These are phyloP conservation scores for Cryomyces minteri DNA, from an alignment of 495 filamentous ascomycete genomes.

Conservation along the genomic window DNA sequence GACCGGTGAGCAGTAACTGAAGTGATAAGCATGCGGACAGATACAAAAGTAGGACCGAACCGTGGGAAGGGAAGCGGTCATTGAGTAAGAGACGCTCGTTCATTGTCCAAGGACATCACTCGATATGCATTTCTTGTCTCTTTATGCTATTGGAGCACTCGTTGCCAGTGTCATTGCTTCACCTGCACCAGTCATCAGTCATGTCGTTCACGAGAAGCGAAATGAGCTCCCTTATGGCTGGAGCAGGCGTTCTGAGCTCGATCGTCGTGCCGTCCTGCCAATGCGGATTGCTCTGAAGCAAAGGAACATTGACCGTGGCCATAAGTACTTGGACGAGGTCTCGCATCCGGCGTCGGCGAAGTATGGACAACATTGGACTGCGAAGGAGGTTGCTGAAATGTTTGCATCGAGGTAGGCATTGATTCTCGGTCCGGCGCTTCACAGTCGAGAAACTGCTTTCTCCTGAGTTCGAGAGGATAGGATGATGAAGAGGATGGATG, in stretches of 20 bases:
- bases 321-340: slow-evolving; percentile 3
- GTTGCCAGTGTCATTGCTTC: no score
- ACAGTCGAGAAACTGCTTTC: not conserved
- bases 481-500: no score
- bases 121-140: no score
- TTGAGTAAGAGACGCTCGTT: no score
- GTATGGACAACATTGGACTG: slow-evolving; percentile 12
- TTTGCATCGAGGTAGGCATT: slow-evolving; percentile 3
- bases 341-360: slow-evolving; percentile 9
- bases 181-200: not conserved
- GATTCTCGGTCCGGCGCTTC: not conserved
- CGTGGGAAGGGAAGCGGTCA: no score
- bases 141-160: no score
- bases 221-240: not conserved
- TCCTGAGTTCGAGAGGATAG: no score
- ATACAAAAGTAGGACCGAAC: no score
- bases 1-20: no score
- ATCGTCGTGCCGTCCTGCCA: slow-evolving; percentile 3
- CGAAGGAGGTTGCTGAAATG: slow-evolving; percentile 8
- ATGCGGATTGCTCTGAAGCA: slow-evolving; percentile 8
- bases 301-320: slow-evolving; percentile 6
- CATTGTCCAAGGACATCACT: no score
- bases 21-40: no score
- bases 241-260: not conserved
- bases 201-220: slow-evolving; percentile 9